phyloP scores from a whole-genome alignment of 768 basidiomycete genomes.

The Tulasnella sp. region DNA sequence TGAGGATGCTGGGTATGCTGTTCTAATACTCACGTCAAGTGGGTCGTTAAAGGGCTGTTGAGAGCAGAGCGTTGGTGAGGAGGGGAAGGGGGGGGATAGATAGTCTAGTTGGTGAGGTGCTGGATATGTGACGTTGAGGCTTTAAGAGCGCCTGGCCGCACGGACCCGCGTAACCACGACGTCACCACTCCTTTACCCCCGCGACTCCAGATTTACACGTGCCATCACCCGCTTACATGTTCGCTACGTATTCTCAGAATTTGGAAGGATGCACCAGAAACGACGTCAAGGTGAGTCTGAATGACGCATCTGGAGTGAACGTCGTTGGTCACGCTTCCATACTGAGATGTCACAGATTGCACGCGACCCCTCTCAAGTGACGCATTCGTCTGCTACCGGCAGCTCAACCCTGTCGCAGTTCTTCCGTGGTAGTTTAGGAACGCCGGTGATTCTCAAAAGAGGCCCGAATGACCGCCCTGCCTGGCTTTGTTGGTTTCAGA shows the following conservation, averaged over 20 bases:
- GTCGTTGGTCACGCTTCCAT: slow-evolving; percentile 3
- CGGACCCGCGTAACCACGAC: no score
- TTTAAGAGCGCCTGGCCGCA: no score
- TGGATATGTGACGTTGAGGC: no score
- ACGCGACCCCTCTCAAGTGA: background rate
- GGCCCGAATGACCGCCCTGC: no score
- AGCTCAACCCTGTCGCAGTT: background rate
- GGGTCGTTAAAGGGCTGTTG: background rate
- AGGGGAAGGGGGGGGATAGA: background rate
- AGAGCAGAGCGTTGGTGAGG: background rate
- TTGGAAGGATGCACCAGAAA: no score
- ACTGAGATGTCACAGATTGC: slow-evolving; percentile 21
- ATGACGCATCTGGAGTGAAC: background rate
- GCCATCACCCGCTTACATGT: no score
- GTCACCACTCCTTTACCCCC: no score
- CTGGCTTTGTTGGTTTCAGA: slow-evolving; percentile 84
- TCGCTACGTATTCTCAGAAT: no score
- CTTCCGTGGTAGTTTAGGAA: slow-evolving; percentile 50
- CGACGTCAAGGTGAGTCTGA: background rate
- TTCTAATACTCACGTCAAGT: background rate
- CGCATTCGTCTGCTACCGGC: slow-evolving; percentile 2
- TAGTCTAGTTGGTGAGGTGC: background rate
- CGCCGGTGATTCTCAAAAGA: slow-evolving; percentile 49
- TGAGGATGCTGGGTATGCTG: no score
- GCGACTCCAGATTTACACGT: no score